Evolutionary conservation across 108 stramenopile genomes (phyloP).

Genomic region (Nannochloropsis gaditana): DNA sequence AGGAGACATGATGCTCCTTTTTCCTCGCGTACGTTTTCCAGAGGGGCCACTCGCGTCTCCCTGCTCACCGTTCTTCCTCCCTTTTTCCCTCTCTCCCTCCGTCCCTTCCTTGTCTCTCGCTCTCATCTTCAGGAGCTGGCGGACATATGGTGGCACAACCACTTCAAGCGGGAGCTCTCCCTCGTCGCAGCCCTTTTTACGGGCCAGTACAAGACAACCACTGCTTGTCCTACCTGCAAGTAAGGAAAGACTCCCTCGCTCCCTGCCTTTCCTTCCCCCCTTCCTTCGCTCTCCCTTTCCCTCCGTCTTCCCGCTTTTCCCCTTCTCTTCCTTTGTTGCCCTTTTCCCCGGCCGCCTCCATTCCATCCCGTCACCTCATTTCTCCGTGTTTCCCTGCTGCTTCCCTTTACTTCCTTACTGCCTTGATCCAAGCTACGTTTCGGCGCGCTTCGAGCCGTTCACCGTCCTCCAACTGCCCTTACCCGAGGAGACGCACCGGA

Average conservation of each 20-base stretch:
- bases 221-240: slow-evolving; percentile 16
- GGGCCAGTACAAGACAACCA: slow-evolving; percentile 29
- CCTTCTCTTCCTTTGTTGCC: background rate
- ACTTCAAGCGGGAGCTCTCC: slow-evolving; percentile 28
- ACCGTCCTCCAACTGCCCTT: slow-evolving; percentile 24
- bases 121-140: slow-evolving; percentile 23
- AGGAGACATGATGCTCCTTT: too few relatives aligned
- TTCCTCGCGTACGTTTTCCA: too few relatives aligned
- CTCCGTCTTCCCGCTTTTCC: too few relatives aligned
- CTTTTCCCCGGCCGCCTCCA: background rate
- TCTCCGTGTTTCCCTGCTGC: background rate
- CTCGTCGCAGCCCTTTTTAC: slow-evolving; percentile 29
- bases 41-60: too few relatives aligned
- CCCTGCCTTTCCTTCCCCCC: too few relatives aligned
- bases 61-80: too few relatives aligned
- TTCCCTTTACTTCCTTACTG: background rate
- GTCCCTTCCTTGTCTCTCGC: background rate
- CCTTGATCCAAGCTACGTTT: slow-evolving; percentile 20
- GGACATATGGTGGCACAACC: slow-evolving; percentile 32
- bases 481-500: slow-evolving; percentile 23
- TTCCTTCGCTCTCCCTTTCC: too few relatives aligned
- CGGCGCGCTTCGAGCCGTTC: slow-evolving; percentile 35
- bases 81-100: background rate
- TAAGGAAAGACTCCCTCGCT: background rate
- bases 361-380: background rate